Evolutionary conservation across 2,329 filamentous ascomycete species (phyloP), one percentile per base, ranked within the genome.

Genomic region (Aspergillus intermedius): DNA sequence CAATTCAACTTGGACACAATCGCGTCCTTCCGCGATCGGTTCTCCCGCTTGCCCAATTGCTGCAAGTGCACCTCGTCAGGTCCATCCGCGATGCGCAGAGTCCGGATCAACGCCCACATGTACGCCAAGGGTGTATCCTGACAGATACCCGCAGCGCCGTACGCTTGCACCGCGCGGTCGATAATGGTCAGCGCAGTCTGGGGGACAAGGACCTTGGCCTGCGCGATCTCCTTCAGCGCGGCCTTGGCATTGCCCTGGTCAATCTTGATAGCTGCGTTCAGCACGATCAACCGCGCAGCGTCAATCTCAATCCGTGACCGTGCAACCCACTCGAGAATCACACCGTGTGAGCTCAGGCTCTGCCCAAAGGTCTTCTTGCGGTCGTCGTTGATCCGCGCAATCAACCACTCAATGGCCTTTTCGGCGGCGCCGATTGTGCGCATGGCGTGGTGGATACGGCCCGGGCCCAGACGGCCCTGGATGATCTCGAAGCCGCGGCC

Each of bases 381-480:
- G 45, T 88, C 83, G 73, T 98, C 91, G 73, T 97, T 97, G 74
- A 95, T 85, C 54, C 93, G 86, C 61, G 90, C 87, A 50, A 98
- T 80, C 81, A 97, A 87, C 86, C 88, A 95, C 64, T 97, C 91
- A 21, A 98, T 81, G 0, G 91, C 93, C 57, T 84, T 82, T 72
- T 98, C 93, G 15, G 93, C 85, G 46, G 89, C 86, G 46, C 93
- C 93, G 65, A 98, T 93, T 52, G 83, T 85, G 56, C 93, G 84
- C 93, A 98, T 98, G 51, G 90, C 89, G 74, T 98, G 93, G 75
- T 98, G 93, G 66, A 98, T 97, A 50, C 93, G 87, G 30, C 93
- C 93, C 1, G 93, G 93, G 1, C 93, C 93, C 21, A 98, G 84
- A 59, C 93, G 88, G 49, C 93, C 93, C 70, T 98, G 93, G 65